phyloP scores from a whole-genome alignment of 1,284 basidiomycete genomes.

The Cutaneotrichosporon sp. region DNA sequence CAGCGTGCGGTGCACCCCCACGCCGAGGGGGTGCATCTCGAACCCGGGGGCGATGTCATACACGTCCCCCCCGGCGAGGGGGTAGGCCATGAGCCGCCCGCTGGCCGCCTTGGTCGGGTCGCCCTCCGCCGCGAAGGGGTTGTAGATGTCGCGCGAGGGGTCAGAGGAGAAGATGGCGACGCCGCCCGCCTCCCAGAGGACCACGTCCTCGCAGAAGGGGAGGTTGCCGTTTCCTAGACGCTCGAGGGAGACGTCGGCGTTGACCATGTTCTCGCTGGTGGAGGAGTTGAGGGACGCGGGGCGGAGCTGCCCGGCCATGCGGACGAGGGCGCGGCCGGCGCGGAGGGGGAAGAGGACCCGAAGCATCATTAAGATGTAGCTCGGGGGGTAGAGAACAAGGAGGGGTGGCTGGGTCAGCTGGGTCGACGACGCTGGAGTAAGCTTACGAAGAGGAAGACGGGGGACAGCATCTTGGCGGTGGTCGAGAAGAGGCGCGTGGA shows the following conservation, averaged over 20 bases:
- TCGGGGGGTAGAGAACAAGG: conserved; percentile 16
- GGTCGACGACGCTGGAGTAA: too few species aligned
- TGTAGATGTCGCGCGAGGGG: conserved; percentile 9
- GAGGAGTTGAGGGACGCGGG: background rate
- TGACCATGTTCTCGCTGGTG: background rate
- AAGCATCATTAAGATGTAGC: conserved; percentile 2
- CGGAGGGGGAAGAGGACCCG: background rate
- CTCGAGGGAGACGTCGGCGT: background rate
- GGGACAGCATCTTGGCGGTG: background rate
- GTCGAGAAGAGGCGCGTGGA: too few species aligned
- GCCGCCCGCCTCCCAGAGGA: background rate
- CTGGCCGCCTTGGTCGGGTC: background rate
- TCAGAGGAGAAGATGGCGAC: conserved; percentile 13
- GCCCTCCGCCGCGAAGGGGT: conserved; percentile 11
- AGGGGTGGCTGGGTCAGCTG: conserved; percentile 15
- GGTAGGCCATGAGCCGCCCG: conserved; percentile 5
- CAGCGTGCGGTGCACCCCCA: conserved; percentile 4
- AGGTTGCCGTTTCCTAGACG: background rate
- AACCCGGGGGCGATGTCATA: conserved; percentile 4
- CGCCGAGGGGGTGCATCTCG: conserved; percentile 13
- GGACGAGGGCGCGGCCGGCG: background rate
- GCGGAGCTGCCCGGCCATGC: background rate
- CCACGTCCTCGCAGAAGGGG: conserved; percentile 13
- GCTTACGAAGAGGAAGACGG: background rate
- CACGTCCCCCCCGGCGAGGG: background rate